Conservation (phyloP, 495 filamentous ascomycete species). For the Terfezia claveryi region DNA sequence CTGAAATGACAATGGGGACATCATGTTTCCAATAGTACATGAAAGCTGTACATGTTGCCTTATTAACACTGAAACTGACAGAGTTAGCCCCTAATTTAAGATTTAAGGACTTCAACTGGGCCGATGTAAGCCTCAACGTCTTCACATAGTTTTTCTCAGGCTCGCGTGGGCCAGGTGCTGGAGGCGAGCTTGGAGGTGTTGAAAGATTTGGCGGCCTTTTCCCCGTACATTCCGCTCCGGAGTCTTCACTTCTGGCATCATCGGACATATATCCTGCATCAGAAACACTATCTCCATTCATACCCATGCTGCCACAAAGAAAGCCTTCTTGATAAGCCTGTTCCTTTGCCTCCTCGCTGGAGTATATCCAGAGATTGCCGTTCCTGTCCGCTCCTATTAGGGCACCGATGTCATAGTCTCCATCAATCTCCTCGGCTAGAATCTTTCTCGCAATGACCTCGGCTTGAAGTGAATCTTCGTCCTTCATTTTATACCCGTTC, state of each 20-base stretch:
- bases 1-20: constrained; percentile 84
- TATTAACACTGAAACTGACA: constrained; percentile 91
- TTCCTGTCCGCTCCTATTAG: constrained; percentile 87
- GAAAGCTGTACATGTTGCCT: constrained; percentile 67
- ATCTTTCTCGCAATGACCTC: constrained; percentile 90
- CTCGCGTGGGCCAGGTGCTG: background rate
- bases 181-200: background rate
- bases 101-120: constrained; percentile 72
- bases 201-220: background rate
- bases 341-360: constrained; percentile 87
- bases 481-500: constrained; percentile 83
- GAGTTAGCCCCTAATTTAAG: constrained; percentile 67
- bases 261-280: constrained; percentile 93
- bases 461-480: constrained; percentile 74
- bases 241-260: constrained; percentile 23
- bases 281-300: constrained; percentile 27
- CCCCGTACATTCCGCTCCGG: background rate
- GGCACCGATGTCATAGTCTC: constrained; percentile 85
- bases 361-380: constrained; percentile 97
- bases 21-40: constrained; percentile 89
- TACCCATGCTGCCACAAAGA: background rate
- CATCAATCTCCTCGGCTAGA: constrained; percentile 80
- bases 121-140: constrained; percentile 84
- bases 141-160: constrained; percentile 48
- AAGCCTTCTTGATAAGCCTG: constrained; percentile 26